Evolutionary conservation across 1,284 basidiomycete genomes (phyloP), one percentile per base, ranked within the genome.

Genomic region (Cryptococcus amylolentus): DNA sequence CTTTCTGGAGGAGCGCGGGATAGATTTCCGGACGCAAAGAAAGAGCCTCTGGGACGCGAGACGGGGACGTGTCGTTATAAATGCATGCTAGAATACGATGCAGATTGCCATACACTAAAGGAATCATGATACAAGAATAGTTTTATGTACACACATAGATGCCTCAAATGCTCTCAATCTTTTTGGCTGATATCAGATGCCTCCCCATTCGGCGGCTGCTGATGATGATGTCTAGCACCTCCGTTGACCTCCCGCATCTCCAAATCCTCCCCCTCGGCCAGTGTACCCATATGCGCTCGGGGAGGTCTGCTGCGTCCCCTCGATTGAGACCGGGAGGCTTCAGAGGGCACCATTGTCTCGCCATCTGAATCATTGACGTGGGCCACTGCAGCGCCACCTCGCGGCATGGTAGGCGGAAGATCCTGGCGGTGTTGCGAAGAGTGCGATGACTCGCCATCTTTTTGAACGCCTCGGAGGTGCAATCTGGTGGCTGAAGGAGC

Each of bases 1-100:
- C 57, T 82, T 79, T 56, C 66, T 84, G 28, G 71, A 75, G 18
- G 67, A 67, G 26, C 61, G 75, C 35, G 79, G 78, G 6, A 54
- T 79, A 3, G 60, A 69, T 54, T 66, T 70, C 58, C 47, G 41
- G 39, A 16, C 41, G 23, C 14, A 52, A 46, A 47, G 54, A 52
- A 55, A 47, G 13, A 63, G 62, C 2, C 63, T 72, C 26, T 73
- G 70, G 70, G 70, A 73, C 55, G 72, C 64, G 6, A 52, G 65
- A 13, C 46, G 69, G 39, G 56, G 70, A 16, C 27, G 38, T 18
- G 38, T n/a, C 27, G 38, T 50, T 18, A 40, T 26, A 16, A 16
- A 50, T 20, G 38, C 18, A 40, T 50, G 39, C 20, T 39, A 50
- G n/a, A 2, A 42, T 42, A 23, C n/a, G 14, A 23, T 23, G 41